A percentile compares a stretch with the other conserved stretches of the same genome.
phyloP scores from a whole-genome alignment of 805 yeast species.

The Candida taoyuanica region DNA sequence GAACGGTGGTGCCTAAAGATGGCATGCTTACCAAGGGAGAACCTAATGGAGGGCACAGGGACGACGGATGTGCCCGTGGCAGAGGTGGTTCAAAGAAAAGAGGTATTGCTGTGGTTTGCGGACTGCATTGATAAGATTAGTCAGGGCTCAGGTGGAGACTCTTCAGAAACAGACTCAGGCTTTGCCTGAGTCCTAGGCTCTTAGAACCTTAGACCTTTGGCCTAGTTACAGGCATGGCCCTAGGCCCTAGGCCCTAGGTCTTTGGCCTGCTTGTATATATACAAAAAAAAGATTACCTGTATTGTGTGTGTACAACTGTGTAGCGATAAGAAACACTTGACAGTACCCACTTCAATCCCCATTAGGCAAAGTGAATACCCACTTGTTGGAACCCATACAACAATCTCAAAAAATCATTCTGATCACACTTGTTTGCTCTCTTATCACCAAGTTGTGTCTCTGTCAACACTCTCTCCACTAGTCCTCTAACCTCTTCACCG shows the following conservation, averaged over 20 bases:
- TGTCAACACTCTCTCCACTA: conserved; percentile 66
- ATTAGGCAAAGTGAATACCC: conserved; percentile 90
- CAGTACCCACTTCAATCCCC: too few relatives aligned
- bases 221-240: too few relatives aligned
- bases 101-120: neutral
- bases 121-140: too few relatives aligned
- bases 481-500: conserved; percentile 50
- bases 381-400: conserved; percentile 94
- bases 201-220: too few relatives aligned
- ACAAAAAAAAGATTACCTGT: too few relatives aligned
- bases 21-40: neutral
- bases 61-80: conserved; percentile 1
- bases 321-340: too few relatives aligned
- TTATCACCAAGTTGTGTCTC: conserved; percentile 80
- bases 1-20: neutral
- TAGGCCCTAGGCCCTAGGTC: too few relatives aligned
- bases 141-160: too few relatives aligned
- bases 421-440: conserved; percentile 93
- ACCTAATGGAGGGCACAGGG: neutral
- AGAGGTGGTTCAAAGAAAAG: neutral
- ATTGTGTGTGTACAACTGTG: too few relatives aligned
- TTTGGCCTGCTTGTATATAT: too few relatives aligned
- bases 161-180: too few relatives aligned
- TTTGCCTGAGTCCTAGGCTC: too few relatives aligned
- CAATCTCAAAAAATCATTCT: conserved; percentile 83